These are phyloP conservation scores for Coelastrella sp. DNA, from an alignment of 139 green algal genomes.

Conservation along the genomic window DNA sequence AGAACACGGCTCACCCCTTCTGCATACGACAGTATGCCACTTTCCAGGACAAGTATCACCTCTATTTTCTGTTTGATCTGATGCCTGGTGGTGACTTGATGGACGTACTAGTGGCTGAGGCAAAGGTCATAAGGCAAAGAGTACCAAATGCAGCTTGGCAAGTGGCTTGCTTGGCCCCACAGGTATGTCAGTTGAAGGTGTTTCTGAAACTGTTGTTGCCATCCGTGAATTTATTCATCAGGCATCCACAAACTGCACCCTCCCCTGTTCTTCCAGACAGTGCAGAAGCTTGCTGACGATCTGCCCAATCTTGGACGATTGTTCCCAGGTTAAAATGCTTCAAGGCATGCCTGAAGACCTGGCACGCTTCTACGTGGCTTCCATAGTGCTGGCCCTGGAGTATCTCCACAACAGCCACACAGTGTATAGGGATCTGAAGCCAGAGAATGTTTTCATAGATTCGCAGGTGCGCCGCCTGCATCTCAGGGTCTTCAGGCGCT, in stretches of 20 bases:
- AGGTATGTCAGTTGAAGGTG: neutral
- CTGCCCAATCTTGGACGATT: neutral
- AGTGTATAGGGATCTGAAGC: constrained; percentile 97
- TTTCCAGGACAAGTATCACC: constrained; percentile 94
- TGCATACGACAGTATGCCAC: constrained; percentile 95
- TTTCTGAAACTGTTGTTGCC: neutral
- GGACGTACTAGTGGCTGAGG: constrained; percentile 94
- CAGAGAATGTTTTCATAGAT: constrained; percentile 98
- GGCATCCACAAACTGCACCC: no score
- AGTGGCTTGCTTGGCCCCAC: constrained; percentile 27
- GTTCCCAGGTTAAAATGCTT: constrained; percentile 68
- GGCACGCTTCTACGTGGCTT: constrained; percentile 92
- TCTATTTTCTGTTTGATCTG: constrained; percentile 98
- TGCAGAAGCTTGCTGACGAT: neutral
- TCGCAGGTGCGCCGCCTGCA: constrained; percentile 10
- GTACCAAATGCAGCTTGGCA: constrained; percentile 68
- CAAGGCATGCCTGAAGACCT: constrained; percentile 88
- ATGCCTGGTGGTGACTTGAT: constrained; percentile 96
- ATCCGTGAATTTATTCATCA: neutral
- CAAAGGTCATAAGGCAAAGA: constrained; percentile 82
- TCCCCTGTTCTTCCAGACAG: no score
- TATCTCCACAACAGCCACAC: constrained; percentile 96
- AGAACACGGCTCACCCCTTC: constrained; percentile 94
- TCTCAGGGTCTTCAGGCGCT: no score
- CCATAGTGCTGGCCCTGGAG: constrained; percentile 92